A percentile compares a stretch with the other conserved stretches of the same genome.
phyloP scores from a whole-genome alignment of 1,284 basidiomycete species.

The Irpex sp. region DNA sequence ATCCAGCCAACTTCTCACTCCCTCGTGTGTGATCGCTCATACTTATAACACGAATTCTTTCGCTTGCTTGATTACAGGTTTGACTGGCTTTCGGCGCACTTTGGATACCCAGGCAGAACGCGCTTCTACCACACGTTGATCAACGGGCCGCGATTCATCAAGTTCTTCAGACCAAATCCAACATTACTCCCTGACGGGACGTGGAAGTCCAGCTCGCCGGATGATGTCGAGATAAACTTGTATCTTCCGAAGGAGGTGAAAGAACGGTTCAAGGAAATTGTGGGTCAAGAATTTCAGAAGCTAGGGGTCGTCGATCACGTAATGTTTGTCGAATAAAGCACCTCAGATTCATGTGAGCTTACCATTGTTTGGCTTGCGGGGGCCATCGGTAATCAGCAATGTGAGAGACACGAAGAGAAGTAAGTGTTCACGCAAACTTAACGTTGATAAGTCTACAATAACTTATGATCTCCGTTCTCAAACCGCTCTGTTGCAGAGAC shows the following conservation, averaged over 20 bases:
- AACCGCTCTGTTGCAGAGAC: too few relatives aligned
- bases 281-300: neutral
- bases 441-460: too few relatives aligned
- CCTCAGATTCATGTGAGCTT: too few relatives aligned
- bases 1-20: neutral
- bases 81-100: conserved; percentile 18
- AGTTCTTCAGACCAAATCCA: conserved; percentile 18
- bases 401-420: too few relatives aligned
- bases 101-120: conserved; percentile 15
- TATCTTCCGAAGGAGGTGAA: conserved; percentile 2
- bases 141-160: conserved; percentile 12
- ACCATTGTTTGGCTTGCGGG: too few relatives aligned
- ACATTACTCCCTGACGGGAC: conserved; percentile 11
- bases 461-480: too few relatives aligned
- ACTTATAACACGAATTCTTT: neutral
- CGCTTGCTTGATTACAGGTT: conserved; percentile 7
- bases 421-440: too few relatives aligned
- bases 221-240: conserved; percentile 15
- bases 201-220: neutral
- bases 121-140: conserved; percentile 16
- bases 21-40: neutral
- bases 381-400: too few relatives aligned
- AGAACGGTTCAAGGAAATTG: neutral
- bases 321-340: neutral
- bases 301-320: neutral